Evolutionary conservation across 441 rosid species (phyloP).

Genomic region (Populus tomentosa): DNA sequence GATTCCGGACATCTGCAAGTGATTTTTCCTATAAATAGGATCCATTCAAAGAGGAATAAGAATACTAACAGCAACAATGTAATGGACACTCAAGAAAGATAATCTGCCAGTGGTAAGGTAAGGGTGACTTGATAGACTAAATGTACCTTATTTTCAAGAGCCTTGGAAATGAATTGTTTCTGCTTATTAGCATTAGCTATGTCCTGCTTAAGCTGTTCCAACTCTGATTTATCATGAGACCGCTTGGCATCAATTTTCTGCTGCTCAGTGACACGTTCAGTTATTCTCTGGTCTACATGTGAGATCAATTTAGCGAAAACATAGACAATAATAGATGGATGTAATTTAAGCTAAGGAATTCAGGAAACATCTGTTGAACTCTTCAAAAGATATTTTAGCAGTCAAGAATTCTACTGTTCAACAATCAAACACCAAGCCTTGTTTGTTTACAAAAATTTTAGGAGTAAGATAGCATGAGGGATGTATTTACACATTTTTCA

Average conservation of each 20-base stretch:
- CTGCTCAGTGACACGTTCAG: conserved; percentile 83
- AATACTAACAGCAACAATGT: conserved; percentile 6
- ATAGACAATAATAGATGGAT: conserved; percentile 8
- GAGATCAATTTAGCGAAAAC: conserved; percentile 48
- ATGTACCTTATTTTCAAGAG: conserved; percentile 82
- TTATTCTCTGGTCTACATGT: conserved; percentile 84
- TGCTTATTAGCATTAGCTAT: conserved; percentile 76
- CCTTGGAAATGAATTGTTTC: conserved; percentile 59
- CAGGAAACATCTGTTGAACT: not conserved
- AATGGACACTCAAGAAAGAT: conserved; percentile 3
- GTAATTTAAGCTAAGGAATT: not conserved
- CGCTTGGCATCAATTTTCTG: conserved; percentile 91
- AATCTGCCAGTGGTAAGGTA: conserved; percentile 1
- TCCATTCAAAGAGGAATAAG: conserved; percentile 7
- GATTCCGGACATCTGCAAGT: conserved; percentile 64
- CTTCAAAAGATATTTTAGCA: not conserved
- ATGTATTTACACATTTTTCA: no score
- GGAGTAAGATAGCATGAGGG: no score
- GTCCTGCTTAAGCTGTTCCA: conserved; percentile 87
- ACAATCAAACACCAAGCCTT: no score
- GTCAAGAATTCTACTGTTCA: no score
- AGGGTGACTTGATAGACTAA: conserved; percentile 8
- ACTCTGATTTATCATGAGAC: conserved; percentile 60
- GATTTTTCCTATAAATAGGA: conserved; percentile 65
- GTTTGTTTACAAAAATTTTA: not conserved